Base-by-base conservation (phyloP, 2,329 filamentous ascomycete species). In the Talaromyces amestolkiae region DNA sequence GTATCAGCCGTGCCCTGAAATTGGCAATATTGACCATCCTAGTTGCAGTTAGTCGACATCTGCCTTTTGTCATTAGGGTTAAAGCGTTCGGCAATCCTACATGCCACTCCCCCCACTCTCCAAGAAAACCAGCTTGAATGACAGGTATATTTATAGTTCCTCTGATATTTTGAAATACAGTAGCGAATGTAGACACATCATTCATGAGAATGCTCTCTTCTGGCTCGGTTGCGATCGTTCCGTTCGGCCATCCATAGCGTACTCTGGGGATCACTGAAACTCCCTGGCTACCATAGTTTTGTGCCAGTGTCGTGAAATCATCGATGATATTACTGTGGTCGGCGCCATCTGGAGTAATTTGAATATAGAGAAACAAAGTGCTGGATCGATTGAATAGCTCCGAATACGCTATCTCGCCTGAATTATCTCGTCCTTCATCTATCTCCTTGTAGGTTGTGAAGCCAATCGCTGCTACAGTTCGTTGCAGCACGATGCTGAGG, bases 91-190 rank as follows among this genome's bases (percentile, higher is more conserved):
- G 9, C 2, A 51, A 33, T 24, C 62, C 51, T 65, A 65, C 56
- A 61, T 65, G 63, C 63, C 58, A 65, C 63, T 61, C 63, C 47
- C 63, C 63, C 63, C 63, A 65, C 49, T 60, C 24, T 35, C 63
- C 63, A 11, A 65, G 58, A 47, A 64, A 65, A 24, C 63, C 63
- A 33, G 63, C 63, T 22, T 65, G 63, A 51, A 65, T 60, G 24
- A 65, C 63, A 15, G 63, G 63, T 17, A 65, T 65, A 27, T 61
- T 49, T 11, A 65, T 59, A 4, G n/a, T 53, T 13, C 35, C 45
- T 39, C 24, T 56, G 39, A 56, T 37, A 33, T 47, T 33, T 7
- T 11, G 11, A 61, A 60, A 65, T 3, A 58, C 47, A 3, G 9
- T 37, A 19, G 58, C 56, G 11, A 51, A 65, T 13, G 35, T 59